Percentiles rank a stretch among this genome's conserved stretches.
Conservation (phyloP, 1,284 basidiomycete species). For the Heimioporus retisporus region DNA sequence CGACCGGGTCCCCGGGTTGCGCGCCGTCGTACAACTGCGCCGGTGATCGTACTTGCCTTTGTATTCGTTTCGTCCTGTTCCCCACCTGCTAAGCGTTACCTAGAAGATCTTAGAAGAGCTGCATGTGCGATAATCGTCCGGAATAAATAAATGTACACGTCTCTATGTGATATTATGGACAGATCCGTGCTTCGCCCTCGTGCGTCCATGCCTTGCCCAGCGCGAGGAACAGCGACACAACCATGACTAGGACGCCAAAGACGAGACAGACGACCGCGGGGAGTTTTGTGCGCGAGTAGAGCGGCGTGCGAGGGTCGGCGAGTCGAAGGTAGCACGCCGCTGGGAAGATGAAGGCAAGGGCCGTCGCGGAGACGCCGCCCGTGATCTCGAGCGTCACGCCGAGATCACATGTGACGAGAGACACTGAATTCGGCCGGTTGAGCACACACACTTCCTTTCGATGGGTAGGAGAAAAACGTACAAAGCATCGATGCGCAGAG, state of each 20-base stretch:
- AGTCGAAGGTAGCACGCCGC: conserved; percentile 90
- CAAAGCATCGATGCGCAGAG: conserved; percentile 88
- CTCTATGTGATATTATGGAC: conserved; percentile 51
- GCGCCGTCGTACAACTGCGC: conserved; percentile 51
- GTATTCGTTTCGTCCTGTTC: too few species aligned
- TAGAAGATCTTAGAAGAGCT: conserved; percentile 7
- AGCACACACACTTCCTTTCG: not conserved
- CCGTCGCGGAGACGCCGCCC: conserved; percentile 94
- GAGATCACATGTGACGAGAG: conserved; percentile 95
- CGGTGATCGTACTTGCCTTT: conserved; percentile 18
- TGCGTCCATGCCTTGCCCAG: conserved; percentile 81
- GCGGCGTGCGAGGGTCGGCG: conserved; percentile 63
- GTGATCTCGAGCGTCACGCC: conserved; percentile 99
- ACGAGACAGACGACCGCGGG: conserved; percentile 78
- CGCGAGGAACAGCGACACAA: conserved; percentile 80
- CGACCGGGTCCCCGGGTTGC: conserved; percentile 71
- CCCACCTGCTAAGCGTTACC: not conserved
- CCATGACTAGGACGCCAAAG: conserved; percentile 87
- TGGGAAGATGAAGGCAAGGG: conserved; percentile 95
- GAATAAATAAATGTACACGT: conserved; percentile 27
- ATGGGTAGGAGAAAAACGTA: conserved; percentile 49
- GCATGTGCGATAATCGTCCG: not conserved
- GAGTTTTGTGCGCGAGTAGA: conserved; percentile 77
- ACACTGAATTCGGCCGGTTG: conserved; percentile 61
- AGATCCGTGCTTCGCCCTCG: conserved; percentile 76